phyloP scores from a whole-genome alignment of 768 basidiomycete species.

The Suillus spraguei region DNA sequence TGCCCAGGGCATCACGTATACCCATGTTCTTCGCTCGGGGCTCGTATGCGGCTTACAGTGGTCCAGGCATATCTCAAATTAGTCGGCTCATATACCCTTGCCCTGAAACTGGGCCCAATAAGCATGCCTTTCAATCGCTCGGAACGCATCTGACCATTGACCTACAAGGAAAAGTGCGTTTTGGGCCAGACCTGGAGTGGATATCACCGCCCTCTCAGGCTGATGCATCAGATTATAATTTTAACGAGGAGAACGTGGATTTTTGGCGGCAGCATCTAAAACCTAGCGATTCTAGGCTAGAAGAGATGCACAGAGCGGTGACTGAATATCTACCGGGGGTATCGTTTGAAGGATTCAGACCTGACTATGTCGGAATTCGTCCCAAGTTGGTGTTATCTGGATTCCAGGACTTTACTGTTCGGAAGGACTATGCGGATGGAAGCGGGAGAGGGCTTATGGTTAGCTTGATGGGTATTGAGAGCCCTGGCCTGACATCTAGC shows the following conservation, averaged over 20 bases:
- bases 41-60: constrained; percentile 87
- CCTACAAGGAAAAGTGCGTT: constrained; percentile 79
- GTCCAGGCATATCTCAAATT: constrained; percentile 69
- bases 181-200: constrained; percentile 95
- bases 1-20: constrained; percentile 56
- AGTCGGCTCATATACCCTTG: constrained; percentile 90
- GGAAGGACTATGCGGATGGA: constrained; percentile 58
- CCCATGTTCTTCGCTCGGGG: constrained; percentile 83
- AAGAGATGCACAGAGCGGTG: constrained; percentile 74
- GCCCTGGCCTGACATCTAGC: constrained; percentile 86
- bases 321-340: constrained; percentile 72
- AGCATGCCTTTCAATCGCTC: constrained; percentile 76
- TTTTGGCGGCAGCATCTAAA: constrained; percentile 76
- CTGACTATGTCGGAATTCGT: constrained; percentile 85
- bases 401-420: constrained; percentile 85
- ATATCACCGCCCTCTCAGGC: constrained; percentile 51
- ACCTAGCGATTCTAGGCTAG: constrained; percentile 60
- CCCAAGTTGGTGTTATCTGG: constrained; percentile 86
- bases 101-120: constrained; percentile 62
- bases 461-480: constrained; percentile 88
- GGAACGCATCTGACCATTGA: constrained; percentile 94
- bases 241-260: constrained; percentile 53
- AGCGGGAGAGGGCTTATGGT: constrained; percentile 55
- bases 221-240: constrained; percentile 26
- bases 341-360: constrained; percentile 57